A percentile compares a stretch with the other conserved stretches of the same genome.
phyloP scores from a whole-genome alignment of 139 green algal species.

The Pseudopediastrum boryanum region DNA sequence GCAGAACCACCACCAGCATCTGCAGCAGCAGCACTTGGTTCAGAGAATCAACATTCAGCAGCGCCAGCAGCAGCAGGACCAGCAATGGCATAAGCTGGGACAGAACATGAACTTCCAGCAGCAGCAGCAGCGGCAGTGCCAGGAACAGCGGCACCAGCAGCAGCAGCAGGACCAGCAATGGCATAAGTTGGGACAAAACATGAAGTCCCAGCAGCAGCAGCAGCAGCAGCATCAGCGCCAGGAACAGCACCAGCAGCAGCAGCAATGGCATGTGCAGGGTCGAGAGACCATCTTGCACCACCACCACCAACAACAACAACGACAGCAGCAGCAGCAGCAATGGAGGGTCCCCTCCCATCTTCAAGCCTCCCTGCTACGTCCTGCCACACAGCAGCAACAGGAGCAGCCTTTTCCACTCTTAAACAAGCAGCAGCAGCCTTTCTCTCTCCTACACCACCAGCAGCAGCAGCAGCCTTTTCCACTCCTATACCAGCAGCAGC shows the following conservation, averaged over 20 bases:
- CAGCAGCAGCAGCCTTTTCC: too few species aligned
- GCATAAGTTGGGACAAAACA: too few species aligned
- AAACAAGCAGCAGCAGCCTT: neutral
- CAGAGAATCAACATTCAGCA: too few species aligned
- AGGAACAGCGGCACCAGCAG: too few species aligned
- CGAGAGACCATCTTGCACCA: neutral
- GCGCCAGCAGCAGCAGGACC: too few species aligned
- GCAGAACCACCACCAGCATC: too few species aligned
- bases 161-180: too few species aligned
- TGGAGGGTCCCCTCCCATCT: neutral
- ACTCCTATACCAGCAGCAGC: too few species aligned
- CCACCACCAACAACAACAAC: conserved; percentile 8
- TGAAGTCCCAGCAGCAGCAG: conserved; percentile 3
- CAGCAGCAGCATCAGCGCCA: neutral
- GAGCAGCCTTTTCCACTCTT: neutral
- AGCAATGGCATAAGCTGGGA: too few species aligned
- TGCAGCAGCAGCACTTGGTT: too few species aligned
- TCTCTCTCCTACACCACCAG: neutral
- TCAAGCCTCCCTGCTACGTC: neutral
- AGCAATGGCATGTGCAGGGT: neutral
- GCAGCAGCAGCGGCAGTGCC: too few species aligned
- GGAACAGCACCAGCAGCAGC: neutral
- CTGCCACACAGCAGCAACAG: neutral
- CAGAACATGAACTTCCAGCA: too few species aligned
- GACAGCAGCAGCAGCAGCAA: conserved; percentile 7